Evolutionary conservation across 139 green algal genomes (phyloP).

Genomic region (Chlamydomonas schloesseri): DNA sequence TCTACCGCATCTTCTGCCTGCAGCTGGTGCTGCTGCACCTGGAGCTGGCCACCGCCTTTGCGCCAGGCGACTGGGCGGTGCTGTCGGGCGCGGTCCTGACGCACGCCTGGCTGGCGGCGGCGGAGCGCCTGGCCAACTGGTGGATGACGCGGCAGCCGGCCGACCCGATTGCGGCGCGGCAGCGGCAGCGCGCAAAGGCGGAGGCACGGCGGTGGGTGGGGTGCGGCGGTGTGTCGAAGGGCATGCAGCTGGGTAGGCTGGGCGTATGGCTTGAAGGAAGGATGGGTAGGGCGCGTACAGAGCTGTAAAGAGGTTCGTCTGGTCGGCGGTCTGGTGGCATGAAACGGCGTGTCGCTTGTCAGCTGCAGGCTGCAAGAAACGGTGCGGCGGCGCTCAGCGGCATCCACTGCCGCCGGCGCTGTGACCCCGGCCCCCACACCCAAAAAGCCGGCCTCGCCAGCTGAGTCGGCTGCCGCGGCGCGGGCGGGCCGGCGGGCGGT

Average conservation of each 20-base stretch:
- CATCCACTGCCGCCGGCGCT: neutral
- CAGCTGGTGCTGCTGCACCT: constrained; percentile 35
- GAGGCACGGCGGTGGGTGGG: neutral
- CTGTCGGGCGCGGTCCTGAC: constrained; percentile 23
- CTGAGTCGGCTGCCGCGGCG: neutral
- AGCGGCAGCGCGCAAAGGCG: neutral
- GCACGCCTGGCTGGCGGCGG: constrained; percentile 6
- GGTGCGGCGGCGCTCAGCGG: neutral
- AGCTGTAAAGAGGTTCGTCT: too few relatives aligned
- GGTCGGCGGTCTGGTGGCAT: too few relatives aligned
- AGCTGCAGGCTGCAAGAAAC: too few relatives aligned
- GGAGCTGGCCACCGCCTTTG: constrained; percentile 29
- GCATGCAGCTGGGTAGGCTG: neutral
- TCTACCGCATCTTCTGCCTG: constrained; percentile 66
- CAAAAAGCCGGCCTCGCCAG: too few relatives aligned
- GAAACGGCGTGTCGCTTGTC: too few relatives aligned
- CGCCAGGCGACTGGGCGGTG: neutral
- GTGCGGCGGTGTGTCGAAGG: neutral
- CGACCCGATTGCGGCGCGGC: constrained; percentile 9
- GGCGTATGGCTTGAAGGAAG: too few relatives aligned
- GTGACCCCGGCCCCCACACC: neutral
- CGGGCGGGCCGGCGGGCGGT: neutral
- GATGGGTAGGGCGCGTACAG: too few relatives aligned
- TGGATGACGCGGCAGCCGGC: neutral
- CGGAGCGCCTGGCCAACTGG: constrained; percentile 26